A percentile compares a stretch with the other conserved stretches of the same genome.
Evolutionary conservation across 176 grass and related monocot species (phyloP).

Genomic region (Zoysia japonica): DNA sequence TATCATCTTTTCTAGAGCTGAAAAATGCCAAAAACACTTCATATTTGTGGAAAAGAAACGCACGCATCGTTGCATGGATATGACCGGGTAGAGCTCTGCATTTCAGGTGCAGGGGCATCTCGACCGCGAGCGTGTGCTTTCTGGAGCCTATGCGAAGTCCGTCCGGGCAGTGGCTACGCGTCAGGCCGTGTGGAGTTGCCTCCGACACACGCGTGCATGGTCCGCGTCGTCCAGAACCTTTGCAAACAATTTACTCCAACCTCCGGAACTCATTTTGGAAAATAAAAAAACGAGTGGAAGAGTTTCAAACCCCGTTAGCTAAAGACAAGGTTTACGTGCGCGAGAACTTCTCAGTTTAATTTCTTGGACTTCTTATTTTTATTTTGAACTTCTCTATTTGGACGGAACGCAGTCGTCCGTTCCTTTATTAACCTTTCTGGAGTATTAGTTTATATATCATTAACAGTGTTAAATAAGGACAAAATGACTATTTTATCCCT

Average conservation of each 20-base stretch:
- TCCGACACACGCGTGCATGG: not conserved
- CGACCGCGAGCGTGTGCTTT: conserved; percentile 9
- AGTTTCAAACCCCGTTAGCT: too few relatives aligned
- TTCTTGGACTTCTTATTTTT: too few relatives aligned
- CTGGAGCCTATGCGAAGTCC: not conserved
- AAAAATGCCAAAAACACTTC: too few relatives aligned
- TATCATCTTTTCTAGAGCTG: too few relatives aligned
- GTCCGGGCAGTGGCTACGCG: not conserved
- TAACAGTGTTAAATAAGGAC: too few relatives aligned
- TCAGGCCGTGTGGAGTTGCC: not conserved
- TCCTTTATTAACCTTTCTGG: too few relatives aligned
- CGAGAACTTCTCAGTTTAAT: too few relatives aligned
- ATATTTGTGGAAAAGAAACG: too few relatives aligned
- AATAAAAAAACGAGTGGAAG: not conserved
- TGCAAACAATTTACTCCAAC: not conserved
- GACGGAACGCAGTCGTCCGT: too few relatives aligned
- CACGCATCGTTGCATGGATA: not conserved
- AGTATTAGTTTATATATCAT: too few relatives aligned
- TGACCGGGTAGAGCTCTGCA: not conserved
- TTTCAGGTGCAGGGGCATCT: not conserved
- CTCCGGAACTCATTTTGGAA: not conserved
- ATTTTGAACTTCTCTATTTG: too few relatives aligned
- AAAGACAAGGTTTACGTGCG: not conserved
- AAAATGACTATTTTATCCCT: too few relatives aligned
- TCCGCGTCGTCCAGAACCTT: not conserved